phyloP scores from a whole-genome alignment of 257 asterid species.

The Solanum sitiens region DNA sequence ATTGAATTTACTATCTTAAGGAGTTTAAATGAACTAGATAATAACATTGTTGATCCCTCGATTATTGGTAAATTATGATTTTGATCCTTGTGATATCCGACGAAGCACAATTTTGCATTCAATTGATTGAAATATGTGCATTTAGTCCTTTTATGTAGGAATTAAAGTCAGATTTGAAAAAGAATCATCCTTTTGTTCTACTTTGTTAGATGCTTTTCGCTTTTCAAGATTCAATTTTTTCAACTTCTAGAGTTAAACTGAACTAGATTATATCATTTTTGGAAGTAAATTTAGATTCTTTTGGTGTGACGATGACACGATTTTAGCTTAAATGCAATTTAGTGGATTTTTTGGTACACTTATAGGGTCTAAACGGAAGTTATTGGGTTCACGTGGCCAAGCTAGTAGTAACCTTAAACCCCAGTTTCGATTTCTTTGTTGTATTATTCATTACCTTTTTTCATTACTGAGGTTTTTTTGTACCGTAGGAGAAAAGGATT shows the following conservation, averaged over 20 bases:
- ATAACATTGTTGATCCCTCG: background rate
- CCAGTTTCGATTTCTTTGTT: background rate
- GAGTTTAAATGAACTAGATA: background rate
- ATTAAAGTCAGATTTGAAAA: background rate
- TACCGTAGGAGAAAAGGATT: slow-evolving; percentile 58
- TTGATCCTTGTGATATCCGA: background rate
- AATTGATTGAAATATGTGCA: background rate
- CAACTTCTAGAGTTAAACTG: background rate
- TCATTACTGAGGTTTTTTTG: background rate
- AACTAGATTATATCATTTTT: background rate
- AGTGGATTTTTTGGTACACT: background rate
- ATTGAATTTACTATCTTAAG: background rate
- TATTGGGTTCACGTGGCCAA: background rate
- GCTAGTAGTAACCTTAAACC: background rate
- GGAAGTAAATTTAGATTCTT: background rate
- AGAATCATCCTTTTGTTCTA: background rate
- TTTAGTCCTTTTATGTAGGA: background rate
- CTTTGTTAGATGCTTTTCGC: background rate
- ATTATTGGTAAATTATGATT: background rate
- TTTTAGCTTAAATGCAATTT: background rate
- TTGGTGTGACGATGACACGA: background rate
- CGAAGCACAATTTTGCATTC: background rate
- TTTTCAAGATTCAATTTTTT: background rate
- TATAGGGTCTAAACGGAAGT: background rate
- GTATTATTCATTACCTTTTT: background rate